phyloP scores from a whole-genome alignment of 2,329 filamentous ascomycete genomes.

The Rhexocercosporidium sp. region DNA sequence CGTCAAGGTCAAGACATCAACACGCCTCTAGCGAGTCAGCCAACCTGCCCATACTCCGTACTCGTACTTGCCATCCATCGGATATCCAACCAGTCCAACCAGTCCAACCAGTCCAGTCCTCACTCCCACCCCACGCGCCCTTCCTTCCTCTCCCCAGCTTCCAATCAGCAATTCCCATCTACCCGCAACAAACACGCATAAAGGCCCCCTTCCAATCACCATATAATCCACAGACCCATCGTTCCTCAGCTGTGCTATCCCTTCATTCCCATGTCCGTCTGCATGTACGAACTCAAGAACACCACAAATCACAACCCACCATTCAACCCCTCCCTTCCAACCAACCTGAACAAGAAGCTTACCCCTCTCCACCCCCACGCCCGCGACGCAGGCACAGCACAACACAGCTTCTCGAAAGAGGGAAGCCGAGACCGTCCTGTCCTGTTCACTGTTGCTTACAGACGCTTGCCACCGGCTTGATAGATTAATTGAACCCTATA shows the following conservation, averaged over 20 bases:
- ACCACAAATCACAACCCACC: not conserved
- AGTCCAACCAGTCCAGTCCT: not conserved
- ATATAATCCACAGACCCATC: not conserved
- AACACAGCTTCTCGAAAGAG: not conserved
- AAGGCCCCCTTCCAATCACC: not conserved
- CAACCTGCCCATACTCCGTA: too few species aligned
- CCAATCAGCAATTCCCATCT: not conserved
- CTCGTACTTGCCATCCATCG: too few species aligned
- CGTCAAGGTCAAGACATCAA: not conserved
- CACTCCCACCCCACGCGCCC: not conserved
- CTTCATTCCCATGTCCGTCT: not conserved
- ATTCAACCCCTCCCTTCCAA: not conserved
- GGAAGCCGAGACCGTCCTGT: not conserved
- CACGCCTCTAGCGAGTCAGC: not conserved
- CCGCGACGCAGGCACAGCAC: not conserved
- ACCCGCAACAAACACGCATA: not conserved
- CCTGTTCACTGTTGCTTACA: not conserved
- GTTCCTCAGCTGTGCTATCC: not conserved
- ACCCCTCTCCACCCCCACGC: constrained; percentile 2
- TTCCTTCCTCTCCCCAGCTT: not conserved
- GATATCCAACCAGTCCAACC: not conserved
- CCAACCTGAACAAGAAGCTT: too few species aligned
- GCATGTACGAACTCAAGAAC: not conserved
- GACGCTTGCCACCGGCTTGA: not conserved
- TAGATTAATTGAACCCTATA: not conserved